Evolutionary conservation across 192 early-diverging fungal species (phyloP).

Genomic region (Podila epigama): DNA sequence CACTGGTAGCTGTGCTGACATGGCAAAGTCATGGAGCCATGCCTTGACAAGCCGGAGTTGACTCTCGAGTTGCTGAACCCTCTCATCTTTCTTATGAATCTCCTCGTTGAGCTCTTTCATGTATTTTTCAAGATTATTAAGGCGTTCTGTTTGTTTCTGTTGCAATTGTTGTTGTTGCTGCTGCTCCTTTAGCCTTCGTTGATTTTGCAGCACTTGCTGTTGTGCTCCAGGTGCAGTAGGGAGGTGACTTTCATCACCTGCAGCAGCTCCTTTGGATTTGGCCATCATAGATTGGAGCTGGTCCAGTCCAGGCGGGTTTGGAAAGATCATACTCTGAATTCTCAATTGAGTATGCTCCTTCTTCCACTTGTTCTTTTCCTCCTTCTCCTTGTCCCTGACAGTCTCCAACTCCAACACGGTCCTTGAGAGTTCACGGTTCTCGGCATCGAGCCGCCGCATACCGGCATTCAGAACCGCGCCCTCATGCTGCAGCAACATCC

Average conservation of each 20-base stretch:
- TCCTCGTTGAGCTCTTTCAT: conserved; percentile 45
- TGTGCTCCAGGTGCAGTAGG: background rate
- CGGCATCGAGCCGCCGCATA: conserved; percentile 50
- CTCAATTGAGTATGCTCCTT: conserved; percentile 39
- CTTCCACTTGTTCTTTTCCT: conserved; percentile 46
- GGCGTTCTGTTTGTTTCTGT: conserved; percentile 7
- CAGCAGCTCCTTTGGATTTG: background rate
- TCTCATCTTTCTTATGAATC: conserved; percentile 40
- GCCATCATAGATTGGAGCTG: background rate
- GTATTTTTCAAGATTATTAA: conserved; percentile 27
- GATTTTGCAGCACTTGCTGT: background rate
- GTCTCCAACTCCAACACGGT: conserved; percentile 26
- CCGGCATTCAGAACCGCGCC: conserved; percentile 55
- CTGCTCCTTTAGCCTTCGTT: background rate
- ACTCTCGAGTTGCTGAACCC: conserved; percentile 18
- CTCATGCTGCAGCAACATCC: conserved; percentile 54
- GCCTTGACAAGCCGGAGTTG: conserved; percentile 27
- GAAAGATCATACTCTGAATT: conserved; percentile 48
- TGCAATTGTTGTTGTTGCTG: background rate
- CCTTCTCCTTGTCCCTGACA: conserved; percentile 28
- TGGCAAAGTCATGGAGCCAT: conserved; percentile 32
- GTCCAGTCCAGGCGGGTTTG: conserved; percentile 25
- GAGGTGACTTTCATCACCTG: background rate
- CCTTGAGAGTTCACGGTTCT: conserved; percentile 38
- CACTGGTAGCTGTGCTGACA: background rate